These are phyloP conservation scores for Yueomyces sinensis DNA, from an alignment of 805 yeast species.

Conservation along the genomic window DNA sequence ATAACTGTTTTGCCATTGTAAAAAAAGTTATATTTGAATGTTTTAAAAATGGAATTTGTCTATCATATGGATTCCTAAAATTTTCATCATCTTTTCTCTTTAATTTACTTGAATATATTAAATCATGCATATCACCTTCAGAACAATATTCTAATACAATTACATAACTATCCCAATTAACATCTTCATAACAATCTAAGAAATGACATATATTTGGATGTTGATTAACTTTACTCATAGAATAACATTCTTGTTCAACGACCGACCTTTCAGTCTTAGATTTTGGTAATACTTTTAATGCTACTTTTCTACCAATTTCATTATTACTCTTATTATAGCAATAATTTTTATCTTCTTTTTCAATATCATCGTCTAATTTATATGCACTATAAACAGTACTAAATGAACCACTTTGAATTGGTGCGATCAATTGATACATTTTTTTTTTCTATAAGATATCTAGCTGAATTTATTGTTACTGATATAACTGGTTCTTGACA, in stretches of 20 bases:
- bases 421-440: conserved; percentile 10
- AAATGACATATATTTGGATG: conserved; percentile 47
- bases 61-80: background rate
- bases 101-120: conserved; percentile 2
- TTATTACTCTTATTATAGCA: conserved; percentile 1
- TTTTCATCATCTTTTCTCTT: background rate
- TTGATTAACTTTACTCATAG: background rate
- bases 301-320: conserved; percentile 6
- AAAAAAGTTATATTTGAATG: background rate
- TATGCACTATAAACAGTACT: conserved; percentile 21
- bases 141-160: conserved; percentile 55
- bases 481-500: no score
- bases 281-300: conserved; percentile 18
- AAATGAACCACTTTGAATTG: conserved; percentile 22
- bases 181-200: conserved; percentile 42
- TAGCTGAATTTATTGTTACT: no score
- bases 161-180: conserved; percentile 29
- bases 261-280: conserved; percentile 2
- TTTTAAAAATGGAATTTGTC: background rate
- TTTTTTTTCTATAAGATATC: no score
- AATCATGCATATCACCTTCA: conserved; percentile 57
- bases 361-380: background rate
- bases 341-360: background rate
- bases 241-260: background rate
- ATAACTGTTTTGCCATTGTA: conserved; percentile 30